Conservation (phyloP, 2,329 filamentous ascomycete genomes). For the Myrmaecium sp. region DNA sequence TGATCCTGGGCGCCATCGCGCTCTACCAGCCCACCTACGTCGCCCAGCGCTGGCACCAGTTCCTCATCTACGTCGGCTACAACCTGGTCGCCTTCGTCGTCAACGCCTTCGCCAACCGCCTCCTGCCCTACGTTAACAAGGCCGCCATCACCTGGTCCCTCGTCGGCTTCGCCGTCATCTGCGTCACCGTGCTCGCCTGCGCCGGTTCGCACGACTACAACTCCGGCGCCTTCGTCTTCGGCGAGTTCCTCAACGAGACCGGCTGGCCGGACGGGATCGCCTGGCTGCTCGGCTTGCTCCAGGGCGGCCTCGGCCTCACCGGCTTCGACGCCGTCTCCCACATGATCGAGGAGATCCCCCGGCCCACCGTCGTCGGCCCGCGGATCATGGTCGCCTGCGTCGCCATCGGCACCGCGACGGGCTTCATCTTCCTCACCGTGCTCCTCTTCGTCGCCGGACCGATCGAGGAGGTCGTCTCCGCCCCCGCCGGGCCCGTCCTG, state of each 20-base stretch:
- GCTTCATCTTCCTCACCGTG: conserved; percentile 44
- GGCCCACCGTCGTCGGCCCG: conserved; percentile 40
- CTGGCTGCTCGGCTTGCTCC: conserved; percentile 33
- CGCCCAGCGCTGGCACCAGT: conserved; percentile 50
- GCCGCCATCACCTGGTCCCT: conserved; percentile 56
- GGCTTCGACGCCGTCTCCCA: conserved; percentile 37
- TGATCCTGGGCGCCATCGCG: conserved; percentile 48
- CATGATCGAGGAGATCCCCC: conserved; percentile 44
- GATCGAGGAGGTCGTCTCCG: conserved; percentile 37
- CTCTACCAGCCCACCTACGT: conserved; percentile 43
- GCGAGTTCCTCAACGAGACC: conserved; percentile 48
- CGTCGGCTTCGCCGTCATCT: conserved; percentile 51
- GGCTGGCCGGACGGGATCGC: conserved; percentile 53
- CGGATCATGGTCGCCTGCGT: conserved; percentile 51
- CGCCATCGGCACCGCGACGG: conserved; percentile 43
- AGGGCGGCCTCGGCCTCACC: conserved; percentile 37
- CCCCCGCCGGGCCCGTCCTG: conserved; percentile 39
- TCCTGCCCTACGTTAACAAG: conserved; percentile 50
- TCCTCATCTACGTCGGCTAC: conserved; percentile 53
- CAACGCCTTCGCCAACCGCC: conserved; percentile 46
- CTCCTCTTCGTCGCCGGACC: conserved; percentile 47
- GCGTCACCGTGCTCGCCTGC: conserved; percentile 50
- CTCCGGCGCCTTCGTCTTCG: conserved; percentile 47
- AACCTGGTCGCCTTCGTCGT: conserved; percentile 43
- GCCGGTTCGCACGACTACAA: conserved; percentile 49